These are phyloP conservation scores for Jimgerdemannia lactiflua DNA, from an alignment of 192 early-diverging fungal genomes.

Conservation along the genomic window DNA sequence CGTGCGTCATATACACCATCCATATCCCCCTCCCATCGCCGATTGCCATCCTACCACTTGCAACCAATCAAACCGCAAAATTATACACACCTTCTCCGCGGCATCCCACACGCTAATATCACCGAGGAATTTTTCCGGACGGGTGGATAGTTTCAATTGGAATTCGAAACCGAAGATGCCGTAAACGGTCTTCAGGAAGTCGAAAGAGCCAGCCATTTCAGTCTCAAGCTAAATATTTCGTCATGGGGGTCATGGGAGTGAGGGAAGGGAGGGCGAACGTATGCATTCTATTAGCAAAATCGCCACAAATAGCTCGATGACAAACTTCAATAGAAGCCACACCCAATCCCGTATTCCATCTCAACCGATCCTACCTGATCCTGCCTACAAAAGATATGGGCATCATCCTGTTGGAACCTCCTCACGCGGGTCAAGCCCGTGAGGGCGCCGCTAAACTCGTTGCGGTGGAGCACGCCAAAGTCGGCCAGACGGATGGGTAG, in stretches of 20 bases:
- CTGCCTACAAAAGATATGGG: constrained; percentile 94
- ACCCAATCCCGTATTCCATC: no score
- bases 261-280: not conserved
- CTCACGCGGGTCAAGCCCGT: constrained; percentile 95
- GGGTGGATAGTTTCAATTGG: constrained; percentile 88
- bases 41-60: not conserved
- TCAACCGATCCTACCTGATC: constrained; percentile 59
- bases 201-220: constrained; percentile 84
- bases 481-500: constrained; percentile 94
- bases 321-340: no score
- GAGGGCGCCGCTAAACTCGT: constrained; percentile 91
- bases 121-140: constrained; percentile 95
- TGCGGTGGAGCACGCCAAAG: constrained; percentile 97
- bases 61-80: not conserved
- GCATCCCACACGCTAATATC: constrained; percentile 87
- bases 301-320: no score
- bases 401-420: constrained; percentile 99
- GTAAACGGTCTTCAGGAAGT: constrained; percentile 91
- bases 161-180: constrained; percentile 95
- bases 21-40: not conserved
- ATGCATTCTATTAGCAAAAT: not conserved
- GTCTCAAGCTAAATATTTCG: constrained; percentile 46
- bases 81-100: constrained; percentile 68
- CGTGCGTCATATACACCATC: not conserved
- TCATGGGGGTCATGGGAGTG: constrained; percentile 1